Base-by-base conservation (phyloP, 192 early-diverging fungal species). In the Dissophora globulifera region DNA sequence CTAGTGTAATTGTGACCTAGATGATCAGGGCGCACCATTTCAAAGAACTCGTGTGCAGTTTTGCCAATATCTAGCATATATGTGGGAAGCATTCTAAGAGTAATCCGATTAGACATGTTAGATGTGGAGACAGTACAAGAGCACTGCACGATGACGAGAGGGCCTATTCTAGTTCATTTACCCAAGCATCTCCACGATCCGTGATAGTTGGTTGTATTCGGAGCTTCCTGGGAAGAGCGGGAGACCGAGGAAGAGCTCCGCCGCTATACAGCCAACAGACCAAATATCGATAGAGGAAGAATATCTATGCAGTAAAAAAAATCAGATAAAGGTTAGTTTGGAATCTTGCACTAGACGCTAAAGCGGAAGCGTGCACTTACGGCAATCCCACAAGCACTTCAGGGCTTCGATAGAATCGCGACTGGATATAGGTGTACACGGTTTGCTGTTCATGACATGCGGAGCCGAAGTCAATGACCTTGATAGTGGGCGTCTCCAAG, bases 381-480 rank as follows among this genome's bases (percentile, higher is more conserved):
- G 95, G 93, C 32, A 97, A 79, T 8, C 96, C 98, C 16, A 99
- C 85, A 15, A 99, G 82, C 20, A 99, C 94, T 79, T 99, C 98
- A 8, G 96, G 96, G 20, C 92, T 91, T 52, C 98, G 86, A 63
- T 99, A 99, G 80, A 98, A 99, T 20, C 98, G 86, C 2, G 96
- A 98, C 78, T 98, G 96, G 59, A 99, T 99, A 81, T 99, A 99
- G 11, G 95, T 96, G 67, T 98, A 98, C 26, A 93, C 91, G 0
- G 96, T 97, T 67, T 95, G 92, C 66, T 92, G 91, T 72, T 96
- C 95, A 58, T 95, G 91, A 69, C 96, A 98, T 0, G 97, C 96
- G 3, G 93, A 95, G n/a, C 97, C 97, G 85, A 98, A 97, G 84
- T 99, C 97, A 54, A 99, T 99, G 20, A 99, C 93, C 79, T 99